phyloP scores from a whole-genome alignment of 257 asterid species.

The Scutellaria minor region DNA sequence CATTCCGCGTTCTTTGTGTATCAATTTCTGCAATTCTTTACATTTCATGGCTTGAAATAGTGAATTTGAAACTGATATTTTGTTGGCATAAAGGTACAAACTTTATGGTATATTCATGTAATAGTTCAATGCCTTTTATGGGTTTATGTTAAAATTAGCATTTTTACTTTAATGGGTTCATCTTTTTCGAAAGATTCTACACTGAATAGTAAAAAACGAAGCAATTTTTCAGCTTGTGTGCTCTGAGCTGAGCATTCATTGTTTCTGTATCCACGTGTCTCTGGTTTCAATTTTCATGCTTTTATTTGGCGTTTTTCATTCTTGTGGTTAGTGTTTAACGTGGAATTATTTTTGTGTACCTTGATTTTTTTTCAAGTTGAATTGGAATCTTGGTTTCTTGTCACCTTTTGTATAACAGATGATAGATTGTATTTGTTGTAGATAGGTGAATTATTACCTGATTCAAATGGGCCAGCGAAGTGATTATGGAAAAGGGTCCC shows the following conservation, averaged over 20 bases:
- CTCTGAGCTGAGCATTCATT: slow-evolving; percentile 4
- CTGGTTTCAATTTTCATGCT: not conserved
- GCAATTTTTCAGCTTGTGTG: slow-evolving; percentile 26
- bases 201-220: not conserved
- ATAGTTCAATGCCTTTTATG: not conserved
- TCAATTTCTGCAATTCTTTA: slow-evolving; percentile 17
- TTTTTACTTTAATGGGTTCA: slow-evolving; percentile 34
- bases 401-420: slow-evolving; percentile 18
- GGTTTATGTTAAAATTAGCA: slow-evolving; percentile 17
- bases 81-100: slow-evolving; percentile 23
- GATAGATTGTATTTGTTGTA: slow-evolving; percentile 21
- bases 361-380: not conserved
- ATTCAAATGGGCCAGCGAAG: slow-evolving; percentile 68
- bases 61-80: slow-evolving; percentile 31
- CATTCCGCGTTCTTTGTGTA: not conserved
- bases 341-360: slow-evolving; percentile 10
- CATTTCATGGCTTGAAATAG: slow-evolving; percentile 21
- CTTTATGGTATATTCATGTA: slow-evolving; percentile 20
- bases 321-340: slow-evolving; percentile 20
- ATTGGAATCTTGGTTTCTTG: slow-evolving; percentile 19
- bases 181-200: slow-evolving; percentile 21
- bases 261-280: not conserved
- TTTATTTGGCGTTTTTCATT: not conserved
- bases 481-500: slow-evolving; percentile 62
- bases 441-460: slow-evolving; percentile 19